A percentile compares a stretch with the other conserved stretches of the same genome.
phyloP scores from a whole-genome alignment of 2,329 filamentous ascomycete genomes.

The Hansfordia pulvinata region DNA sequence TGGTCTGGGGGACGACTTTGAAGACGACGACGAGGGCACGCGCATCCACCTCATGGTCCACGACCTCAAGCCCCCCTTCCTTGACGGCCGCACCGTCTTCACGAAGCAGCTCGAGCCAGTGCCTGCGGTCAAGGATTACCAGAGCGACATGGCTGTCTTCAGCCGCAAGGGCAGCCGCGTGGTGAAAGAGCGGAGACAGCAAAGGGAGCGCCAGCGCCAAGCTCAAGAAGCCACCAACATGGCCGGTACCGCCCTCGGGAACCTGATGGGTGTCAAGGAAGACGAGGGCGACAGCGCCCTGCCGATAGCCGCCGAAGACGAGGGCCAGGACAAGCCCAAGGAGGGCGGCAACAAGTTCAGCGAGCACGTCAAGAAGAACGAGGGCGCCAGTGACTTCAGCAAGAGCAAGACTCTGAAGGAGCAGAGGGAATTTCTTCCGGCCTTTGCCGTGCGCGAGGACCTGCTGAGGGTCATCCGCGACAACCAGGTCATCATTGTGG shows the following conservation, averaged over 20 bases:
- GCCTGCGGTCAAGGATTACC: conserved; percentile 79
- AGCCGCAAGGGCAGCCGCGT: conserved; percentile 90
- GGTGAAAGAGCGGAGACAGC: conserved; percentile 80
- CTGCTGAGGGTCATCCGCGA: conserved; percentile 83
- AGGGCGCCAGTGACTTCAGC: conserved; percentile 83
- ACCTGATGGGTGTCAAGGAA: conserved; percentile 90
- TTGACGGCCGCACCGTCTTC: conserved; percentile 90
- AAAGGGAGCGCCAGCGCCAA: conserved; percentile 85
- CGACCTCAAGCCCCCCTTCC: conserved; percentile 83
- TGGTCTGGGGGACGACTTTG: conserved; percentile 70
- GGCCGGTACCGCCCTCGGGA: conserved; percentile 82
- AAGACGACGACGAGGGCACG: conserved; percentile 80
- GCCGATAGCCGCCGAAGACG: conserved; percentile 59
- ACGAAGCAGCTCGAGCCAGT: conserved; percentile 95
- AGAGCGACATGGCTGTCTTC: conserved; percentile 98
- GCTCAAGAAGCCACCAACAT: conserved; percentile 90
- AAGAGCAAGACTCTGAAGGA: conserved; percentile 81
- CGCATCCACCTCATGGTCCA: conserved; percentile 86
- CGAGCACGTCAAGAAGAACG: conserved; percentile 75
- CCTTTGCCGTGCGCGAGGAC: conserved; percentile 92
- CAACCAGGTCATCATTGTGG: conserved; percentile 93
- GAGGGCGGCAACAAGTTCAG: conserved; percentile 68
- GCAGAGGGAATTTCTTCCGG: conserved; percentile 84
- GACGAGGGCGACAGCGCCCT: conserved; percentile 84
- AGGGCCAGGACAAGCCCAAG: conserved; percentile 45